Conservation (phyloP, 2,329 filamentous ascomycete genomes). For the Tolypocladium guangdongense region DNA sequence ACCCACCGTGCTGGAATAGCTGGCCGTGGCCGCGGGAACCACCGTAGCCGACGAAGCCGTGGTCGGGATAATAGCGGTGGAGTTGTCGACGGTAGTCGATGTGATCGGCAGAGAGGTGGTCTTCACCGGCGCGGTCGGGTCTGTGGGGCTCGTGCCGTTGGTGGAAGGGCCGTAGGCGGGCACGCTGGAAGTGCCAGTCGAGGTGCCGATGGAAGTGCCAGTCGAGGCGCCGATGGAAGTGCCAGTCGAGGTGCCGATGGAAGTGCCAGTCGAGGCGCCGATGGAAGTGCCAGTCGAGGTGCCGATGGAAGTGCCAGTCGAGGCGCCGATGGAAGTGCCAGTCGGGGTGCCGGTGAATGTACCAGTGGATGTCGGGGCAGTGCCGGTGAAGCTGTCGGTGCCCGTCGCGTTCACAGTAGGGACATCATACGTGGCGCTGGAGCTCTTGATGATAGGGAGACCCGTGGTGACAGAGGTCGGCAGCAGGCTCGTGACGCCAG, state of each 20-base stretch:
- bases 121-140: neutral
- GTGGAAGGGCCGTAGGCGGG: slow-evolving; percentile 2
- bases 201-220: slow-evolving; percentile 1
- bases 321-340: too few relatives aligned
- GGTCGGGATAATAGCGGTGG: slow-evolving; percentile 1
- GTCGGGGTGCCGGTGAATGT: neutral
- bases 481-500: slow-evolving; percentile 2
- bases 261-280: neutral
- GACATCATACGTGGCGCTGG: slow-evolving; percentile 5
- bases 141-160: slow-evolving; percentile 1
- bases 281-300: slow-evolving; percentile 2
- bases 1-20: slow-evolving; percentile 9
- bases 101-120: slow-evolving; percentile 1
- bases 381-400: neutral
- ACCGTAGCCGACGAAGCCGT: neutral
- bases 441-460: slow-evolving; percentile 1
- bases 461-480: slow-evolving; percentile 2
- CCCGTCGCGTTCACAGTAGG: slow-evolving; percentile 5
- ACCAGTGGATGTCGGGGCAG: neutral
- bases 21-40: slow-evolving; percentile 7
- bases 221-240: neutral
- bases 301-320: too few relatives aligned
- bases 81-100: slow-evolving; percentile 2
- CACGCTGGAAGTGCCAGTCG: neutral
- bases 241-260: neutral